These are phyloP conservation scores for Mycena polygramma DNA, from an alignment of 768 basidiomycete species.

Conservation along the genomic window DNA sequence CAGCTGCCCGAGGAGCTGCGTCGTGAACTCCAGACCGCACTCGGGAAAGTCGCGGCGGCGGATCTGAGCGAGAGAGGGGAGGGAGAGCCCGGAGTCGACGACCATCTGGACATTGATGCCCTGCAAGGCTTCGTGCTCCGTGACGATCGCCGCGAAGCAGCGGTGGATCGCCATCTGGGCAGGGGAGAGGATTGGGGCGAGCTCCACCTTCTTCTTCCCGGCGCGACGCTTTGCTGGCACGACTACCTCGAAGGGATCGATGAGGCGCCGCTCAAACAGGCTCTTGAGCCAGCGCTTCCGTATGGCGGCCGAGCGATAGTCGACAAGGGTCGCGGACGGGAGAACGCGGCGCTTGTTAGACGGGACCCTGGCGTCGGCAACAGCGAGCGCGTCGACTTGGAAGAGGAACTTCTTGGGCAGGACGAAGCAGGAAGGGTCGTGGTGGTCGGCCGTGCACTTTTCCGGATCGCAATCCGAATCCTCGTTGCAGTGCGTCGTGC, in stretches of 20 bases:
- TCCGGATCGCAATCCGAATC: neutral
- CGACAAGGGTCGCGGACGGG: neutral
- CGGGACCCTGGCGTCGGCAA: neutral
- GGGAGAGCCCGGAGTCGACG: no score
- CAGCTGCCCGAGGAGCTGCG: no score
- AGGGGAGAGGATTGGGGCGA: no score
- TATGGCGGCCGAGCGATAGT: neutral
- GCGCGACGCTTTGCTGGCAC: no score
- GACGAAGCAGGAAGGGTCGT: neutral
- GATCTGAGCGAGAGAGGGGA: no score
- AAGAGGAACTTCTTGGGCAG: conserved; percentile 1
- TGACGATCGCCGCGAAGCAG: no score
- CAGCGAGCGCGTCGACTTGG: neutral
- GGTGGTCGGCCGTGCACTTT: neutral
- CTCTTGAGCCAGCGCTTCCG: neutral
- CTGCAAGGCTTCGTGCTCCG: no score
- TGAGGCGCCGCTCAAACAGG: neutral
- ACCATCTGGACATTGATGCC: no score
- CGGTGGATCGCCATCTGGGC: no score
- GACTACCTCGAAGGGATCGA: neutral
- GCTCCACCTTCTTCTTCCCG: no score
- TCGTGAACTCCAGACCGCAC: neutral
- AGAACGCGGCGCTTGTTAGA: neutral
- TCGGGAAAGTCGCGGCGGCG: no score
- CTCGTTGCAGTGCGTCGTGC: neutral